Evolutionary conservation across 352 stramenopile genomes (phyloP).

Genomic region (Pythium plurisporium): DNA sequence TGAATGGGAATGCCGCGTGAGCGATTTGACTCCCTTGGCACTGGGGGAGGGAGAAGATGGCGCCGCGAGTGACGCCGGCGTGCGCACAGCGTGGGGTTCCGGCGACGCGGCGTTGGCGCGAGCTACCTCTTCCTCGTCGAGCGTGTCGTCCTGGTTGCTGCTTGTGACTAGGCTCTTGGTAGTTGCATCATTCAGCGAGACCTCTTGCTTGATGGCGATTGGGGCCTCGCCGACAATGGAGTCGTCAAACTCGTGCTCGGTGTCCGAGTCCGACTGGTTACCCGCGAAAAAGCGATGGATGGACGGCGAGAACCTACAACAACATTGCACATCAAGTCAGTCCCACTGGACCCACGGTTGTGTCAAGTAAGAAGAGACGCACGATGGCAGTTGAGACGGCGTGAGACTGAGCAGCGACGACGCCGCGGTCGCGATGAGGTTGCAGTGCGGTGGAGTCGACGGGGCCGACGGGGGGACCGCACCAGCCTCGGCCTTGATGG

Average conservation of each 20-base stretch:
- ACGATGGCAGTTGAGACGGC: conserved; percentile 21
- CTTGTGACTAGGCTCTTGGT: too few relatives aligned
- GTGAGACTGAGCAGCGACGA: conserved; percentile 32
- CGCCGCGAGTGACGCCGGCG: conserved; percentile 10
- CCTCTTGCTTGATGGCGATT: neutral
- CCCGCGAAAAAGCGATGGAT: conserved; percentile 8
- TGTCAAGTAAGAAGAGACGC: neutral
- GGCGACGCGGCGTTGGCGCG: conserved; percentile 16
- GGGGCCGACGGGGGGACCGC: neutral
- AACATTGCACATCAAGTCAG: neutral
- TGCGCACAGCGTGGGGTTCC: conserved; percentile 7
- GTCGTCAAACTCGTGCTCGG: conserved; percentile 5
- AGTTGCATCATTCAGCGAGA: neutral
- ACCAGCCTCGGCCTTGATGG: conserved; percentile 15
- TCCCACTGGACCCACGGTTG: neutral
- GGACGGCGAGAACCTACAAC: conserved; percentile 16
- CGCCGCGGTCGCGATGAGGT: conserved; percentile 25
- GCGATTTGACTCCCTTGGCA: conserved; percentile 14
- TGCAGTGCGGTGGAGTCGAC: conserved; percentile 13
- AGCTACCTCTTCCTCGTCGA: neutral
- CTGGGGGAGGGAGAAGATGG: conserved; percentile 22
- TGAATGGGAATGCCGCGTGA: conserved; percentile 4
- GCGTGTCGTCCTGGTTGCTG: conserved; percentile 1
- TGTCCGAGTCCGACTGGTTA: conserved; percentile 7
- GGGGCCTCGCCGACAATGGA: neutral